Evolutionary conservation across 768 basidiomycete species (phyloP), one percentile per base, ranked within the genome.

Genomic region (Leccinum obscurum): DNA sequence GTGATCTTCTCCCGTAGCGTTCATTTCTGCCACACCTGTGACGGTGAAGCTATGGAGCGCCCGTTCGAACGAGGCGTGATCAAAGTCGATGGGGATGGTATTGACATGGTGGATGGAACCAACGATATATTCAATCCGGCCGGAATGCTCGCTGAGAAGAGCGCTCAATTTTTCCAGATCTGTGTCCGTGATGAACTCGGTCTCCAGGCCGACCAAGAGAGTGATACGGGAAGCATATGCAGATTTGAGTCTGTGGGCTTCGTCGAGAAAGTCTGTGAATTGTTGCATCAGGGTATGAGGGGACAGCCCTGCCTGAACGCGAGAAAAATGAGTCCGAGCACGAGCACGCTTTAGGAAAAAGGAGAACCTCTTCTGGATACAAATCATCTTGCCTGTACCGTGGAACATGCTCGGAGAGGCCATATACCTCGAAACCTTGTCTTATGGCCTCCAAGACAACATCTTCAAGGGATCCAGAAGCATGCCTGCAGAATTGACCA

Each of bases 41-140:
- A 80, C 70, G 15, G 71, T 62, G 61, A 78, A 76, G 64, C 77
- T 78, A 54, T 71, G 72, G 58, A 96, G 70, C 7, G 89, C 85
- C 52, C 72, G 77, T 57, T 84, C 76, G 79, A 85, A 96, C 9
- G 89, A 93, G 26, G 76, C 65, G 41, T 79, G 66, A 76, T 97
- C 93, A 66, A 98, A 95, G 76, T 99, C 97, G 75, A 99, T 96
- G 8, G 95, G 93, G 44, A 91, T 83, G 22, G 77, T 81, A 70
- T 87, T 83, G 72, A 95, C 93, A 67, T 98, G 96, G 72, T 99
- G 97, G 7, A 99, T 79, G 35, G 90, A 92, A 26, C 97, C 96
- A 56, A 98, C 92, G 69, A 98, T 70, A 74, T 93, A 98, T 68
- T 98, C 88, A 61, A 98, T 83, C 53, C 78, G 76, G 37, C 76